A percentile compares a stretch with the other conserved stretches of the same genome.
Evolutionary conservation across 1,284 basidiomycete species (phyloP).

Genomic region (Boletus mariae): DNA sequence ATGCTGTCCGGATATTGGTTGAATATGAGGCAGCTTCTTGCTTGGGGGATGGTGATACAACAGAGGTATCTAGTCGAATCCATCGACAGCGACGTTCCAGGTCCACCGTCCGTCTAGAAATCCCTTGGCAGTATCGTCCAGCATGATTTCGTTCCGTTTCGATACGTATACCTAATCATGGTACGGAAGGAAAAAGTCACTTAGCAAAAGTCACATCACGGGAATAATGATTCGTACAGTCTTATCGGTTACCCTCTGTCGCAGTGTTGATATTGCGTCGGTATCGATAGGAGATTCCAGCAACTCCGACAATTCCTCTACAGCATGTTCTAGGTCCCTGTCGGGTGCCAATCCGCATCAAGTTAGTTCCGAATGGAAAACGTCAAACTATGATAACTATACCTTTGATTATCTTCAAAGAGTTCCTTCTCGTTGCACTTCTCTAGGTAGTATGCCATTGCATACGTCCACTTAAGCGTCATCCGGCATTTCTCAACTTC

Average conservation of each 20-base stretch:
- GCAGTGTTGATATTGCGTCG: constrained; percentile 75
- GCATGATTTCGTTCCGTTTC: constrained; percentile 91
- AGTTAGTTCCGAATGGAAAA: neutral
- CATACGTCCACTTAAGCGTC: constrained; percentile 99
- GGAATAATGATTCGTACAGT: constrained; percentile 51
- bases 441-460: constrained; percentile 96
- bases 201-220: neutral
- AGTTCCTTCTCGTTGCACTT: constrained; percentile 92
- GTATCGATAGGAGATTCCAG: constrained; percentile 89
- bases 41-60: neutral
- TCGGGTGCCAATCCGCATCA: constrained; percentile 1
- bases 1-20: constrained; percentile 1
- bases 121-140: constrained; percentile 91
- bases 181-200: constrained; percentile 2
- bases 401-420: constrained; percentile 97
- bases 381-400: constrained; percentile 11
- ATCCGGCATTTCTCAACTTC: constrained; percentile 86
- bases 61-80: constrained; percentile 43
- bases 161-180: constrained; percentile 81
- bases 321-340: constrained; percentile 91
- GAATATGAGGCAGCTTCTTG: constrained; percentile 1
- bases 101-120: constrained; percentile 85
- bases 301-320: constrained; percentile 91
- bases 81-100: constrained; percentile 68
- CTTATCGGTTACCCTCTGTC: constrained; percentile 94